Evolutionary conservation across 1,284 basidiomycete species (phyloP), one percentile per base, ranked within the genome.

Genomic region (Takashimella tepidaria): DNA sequence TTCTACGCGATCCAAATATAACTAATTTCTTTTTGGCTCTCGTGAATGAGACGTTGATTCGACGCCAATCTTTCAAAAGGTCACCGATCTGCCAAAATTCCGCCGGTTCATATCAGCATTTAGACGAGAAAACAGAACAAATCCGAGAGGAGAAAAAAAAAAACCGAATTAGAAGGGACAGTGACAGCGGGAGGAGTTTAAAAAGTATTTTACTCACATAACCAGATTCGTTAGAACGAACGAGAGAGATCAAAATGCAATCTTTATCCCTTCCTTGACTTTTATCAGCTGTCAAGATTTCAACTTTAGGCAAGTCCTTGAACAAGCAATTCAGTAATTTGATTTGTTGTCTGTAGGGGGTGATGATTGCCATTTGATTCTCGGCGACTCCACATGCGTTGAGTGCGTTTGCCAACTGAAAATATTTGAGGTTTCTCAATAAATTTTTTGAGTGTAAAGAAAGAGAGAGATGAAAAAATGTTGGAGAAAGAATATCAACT

Each of bases 211-310:
- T 12, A 69, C 85, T 66, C 63, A 90, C 89, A 72, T 82, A 78
- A 5, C 84, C 84, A 0, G 77, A 74, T 47, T 85, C 82, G 66
- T 97, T 96, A 1, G 88, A 90, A 48, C 92, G 80, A 4, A 97
- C 92, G 76, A 98, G 84, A 8, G 89, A 93, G 53, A 98, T 87
- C 60, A 99, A 80, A 57, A 98, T 86, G 65, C 89, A 92, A 47
- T 92, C 89, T 74, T 98, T 98, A 76, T 99, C 96, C 45, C 96
- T 79, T 0, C 96, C 96, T 75, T 98, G 95, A 72, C 88, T 91
- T 52, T 86, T 87, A 76, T 98, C 96, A 3, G 93, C 95, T 0
- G 95, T 98, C 53, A 98, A 77, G 50, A 96, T 84, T 71, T 98
- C 96, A 23, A 99, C 79, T 2, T 78, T 79, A 6, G 63, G 57